Evolutionary conservation across 1,139 yeast genomes (phyloP), one percentile per base, ranked within the genome.

Genomic region (Magnusiomyces paraingens): DNA sequence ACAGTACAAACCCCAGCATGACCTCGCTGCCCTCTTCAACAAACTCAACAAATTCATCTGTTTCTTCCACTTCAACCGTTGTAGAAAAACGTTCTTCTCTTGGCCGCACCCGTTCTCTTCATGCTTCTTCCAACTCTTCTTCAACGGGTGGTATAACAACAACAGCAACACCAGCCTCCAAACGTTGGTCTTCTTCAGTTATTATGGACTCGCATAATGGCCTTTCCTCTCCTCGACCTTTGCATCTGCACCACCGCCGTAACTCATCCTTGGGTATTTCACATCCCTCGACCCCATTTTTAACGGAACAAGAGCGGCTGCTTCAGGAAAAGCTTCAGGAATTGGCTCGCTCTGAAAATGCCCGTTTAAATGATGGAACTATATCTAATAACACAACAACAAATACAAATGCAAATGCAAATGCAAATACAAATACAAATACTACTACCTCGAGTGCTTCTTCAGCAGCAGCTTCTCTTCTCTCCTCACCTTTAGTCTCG

Each of bases 341-440:
- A 53, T 58, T 68, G 29, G 72, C 72, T 4, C 63, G 72, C 12
- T 53, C 64, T 1, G 69, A 67, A 36, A 69, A 69, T 56, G 70
- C 69, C 10, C 57, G 62, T 15, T 57, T 64, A 11, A 45, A 45
- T 32, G 57, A 51, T 21, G 18, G 32, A 26, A 26, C 32, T 5
- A 26, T 5, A 5, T 8, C 32, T 26, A 26, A 26, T 8, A 26
- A 26, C 35, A 41, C 47, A 47, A 40, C 41, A 21, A 20, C 45
- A 50, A 15, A n/a, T n/a, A n/a, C n/a, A n/a, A n/a, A n/a, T n/a
- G n/a, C n/a, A n/a, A n/a, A n/a, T n/a, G n/a, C n/a, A n/a, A n/a
- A n/a, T n/a, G n/a, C n/a, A n/a, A n/a, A n/a, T n/a, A n/a, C n/a
- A n/a, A n/a, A n/a, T n/a, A n/a, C n/a, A n/a, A n/a, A n/a, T n/a